phyloP scores from a whole-genome alignment of 768 basidiomycete genomes.

The Leccinum aurantiacum region DNA sequence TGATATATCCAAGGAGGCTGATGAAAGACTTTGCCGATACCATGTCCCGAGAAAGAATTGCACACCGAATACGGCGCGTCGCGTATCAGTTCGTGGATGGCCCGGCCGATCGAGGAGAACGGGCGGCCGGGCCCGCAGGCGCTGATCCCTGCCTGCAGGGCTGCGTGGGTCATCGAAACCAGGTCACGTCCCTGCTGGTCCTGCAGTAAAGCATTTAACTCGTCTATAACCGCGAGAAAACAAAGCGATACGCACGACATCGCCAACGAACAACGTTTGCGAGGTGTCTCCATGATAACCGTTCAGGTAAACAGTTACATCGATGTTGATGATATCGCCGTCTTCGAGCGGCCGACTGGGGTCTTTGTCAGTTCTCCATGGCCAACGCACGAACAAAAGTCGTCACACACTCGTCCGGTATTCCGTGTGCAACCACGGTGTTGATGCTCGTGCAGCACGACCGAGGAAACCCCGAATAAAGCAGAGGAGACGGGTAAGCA shows the following conservation, averaged over 20 bases:
- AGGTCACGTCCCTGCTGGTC: conserved; percentile 70
- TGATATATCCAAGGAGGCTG: conserved; percentile 82
- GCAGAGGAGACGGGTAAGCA: conserved; percentile 87
- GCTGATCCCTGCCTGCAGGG: conserved; percentile 67
- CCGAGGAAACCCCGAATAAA: conserved; percentile 58
- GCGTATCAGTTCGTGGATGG: conserved; percentile 56
- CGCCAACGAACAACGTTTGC: conserved; percentile 75
- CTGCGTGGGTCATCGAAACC: conserved; percentile 58
- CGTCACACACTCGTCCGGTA: conserved; percentile 79
- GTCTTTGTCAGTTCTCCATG: conserved; percentile 5
- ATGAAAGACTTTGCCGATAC: conserved; percentile 83
- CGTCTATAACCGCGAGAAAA: not conserved
- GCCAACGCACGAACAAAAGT: not conserved
- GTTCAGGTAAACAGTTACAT: conserved; percentile 80
- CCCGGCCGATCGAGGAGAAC: conserved; percentile 68
- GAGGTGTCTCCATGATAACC: conserved; percentile 93
- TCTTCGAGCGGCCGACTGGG: conserved; percentile 73
- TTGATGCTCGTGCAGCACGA: conserved; percentile 72
- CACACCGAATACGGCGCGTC: conserved; percentile 55
- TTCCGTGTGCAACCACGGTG: conserved; percentile 84
- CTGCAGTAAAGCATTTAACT: conserved; percentile 35
- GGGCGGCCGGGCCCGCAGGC: conserved; percentile 72
- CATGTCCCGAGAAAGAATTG: conserved; percentile 78
- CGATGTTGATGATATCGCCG: conserved; percentile 87
- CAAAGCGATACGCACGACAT: conserved; percentile 52